These are phyloP conservation scores for Piper betle DNA, from an alignment of 164 flowering plant genomes.

Conservation along the genomic window DNA sequence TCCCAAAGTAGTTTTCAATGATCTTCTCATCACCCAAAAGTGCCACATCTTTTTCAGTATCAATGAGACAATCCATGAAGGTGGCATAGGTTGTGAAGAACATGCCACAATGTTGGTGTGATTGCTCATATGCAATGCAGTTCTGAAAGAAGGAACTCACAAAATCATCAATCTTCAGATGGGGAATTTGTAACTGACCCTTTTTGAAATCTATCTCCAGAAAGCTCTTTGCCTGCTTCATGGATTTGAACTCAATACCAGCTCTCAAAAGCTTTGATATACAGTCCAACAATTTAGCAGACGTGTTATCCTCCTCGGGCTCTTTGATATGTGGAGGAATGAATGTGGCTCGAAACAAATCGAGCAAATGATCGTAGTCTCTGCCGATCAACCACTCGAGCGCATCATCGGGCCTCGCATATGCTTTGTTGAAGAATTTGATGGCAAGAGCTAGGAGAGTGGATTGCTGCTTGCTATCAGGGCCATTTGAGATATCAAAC, in stretches of 20 bases:
- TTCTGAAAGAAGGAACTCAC: constrained; percentile 2
- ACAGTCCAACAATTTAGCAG: not conserved
- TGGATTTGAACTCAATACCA: not conserved
- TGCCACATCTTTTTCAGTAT: not conserved
- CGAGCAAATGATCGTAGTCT: constrained; percentile 1
- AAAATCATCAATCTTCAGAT: not conserved
- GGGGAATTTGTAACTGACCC: constrained; percentile 2
- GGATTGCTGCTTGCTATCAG: too few species aligned
- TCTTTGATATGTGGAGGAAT: not conserved
- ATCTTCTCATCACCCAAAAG: not conserved
- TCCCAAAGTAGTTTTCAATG: not conserved
- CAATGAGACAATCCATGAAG: not conserved
- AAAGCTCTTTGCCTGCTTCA: not conserved
- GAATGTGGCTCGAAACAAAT: constrained; percentile 1
- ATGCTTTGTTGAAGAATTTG: not conserved
- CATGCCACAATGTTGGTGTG: not conserved
- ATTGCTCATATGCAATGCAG: constrained; percentile 4
- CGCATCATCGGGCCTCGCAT: not conserved
- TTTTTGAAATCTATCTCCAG: not conserved
- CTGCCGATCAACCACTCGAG: not conserved
- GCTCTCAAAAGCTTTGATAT: not conserved
- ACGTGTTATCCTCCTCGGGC: not conserved
- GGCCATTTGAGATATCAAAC: not conserved
- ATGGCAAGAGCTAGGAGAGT: not conserved
- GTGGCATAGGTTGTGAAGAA: constrained; percentile 3